These are phyloP conservation scores for Rhododendron williamsianum DNA, from an alignment of 148 eudicot genomes.

Conservation along the genomic window DNA sequence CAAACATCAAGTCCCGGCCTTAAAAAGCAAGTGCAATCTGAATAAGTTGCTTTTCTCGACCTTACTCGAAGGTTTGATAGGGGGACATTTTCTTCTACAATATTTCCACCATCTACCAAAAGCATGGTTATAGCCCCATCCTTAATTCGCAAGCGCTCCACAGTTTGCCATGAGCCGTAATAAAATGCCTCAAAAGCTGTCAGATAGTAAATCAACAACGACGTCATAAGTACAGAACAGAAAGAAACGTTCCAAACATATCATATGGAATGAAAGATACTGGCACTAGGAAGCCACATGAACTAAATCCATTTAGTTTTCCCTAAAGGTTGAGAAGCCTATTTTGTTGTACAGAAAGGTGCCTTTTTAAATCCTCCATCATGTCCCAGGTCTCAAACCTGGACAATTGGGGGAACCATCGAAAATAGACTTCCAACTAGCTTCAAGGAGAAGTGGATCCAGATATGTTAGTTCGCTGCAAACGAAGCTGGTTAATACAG, in stretches of 20 bases:
- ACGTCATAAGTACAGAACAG: neutral
- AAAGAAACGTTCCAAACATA: neutral
- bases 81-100: slow-evolving; percentile 52
- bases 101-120: slow-evolving; percentile 43
- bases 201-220: slow-evolving; percentile 9
- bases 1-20: slow-evolving; percentile 84
- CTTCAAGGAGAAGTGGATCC: neutral
- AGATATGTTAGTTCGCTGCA: neutral
- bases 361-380: neutral
- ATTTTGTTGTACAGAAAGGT: neutral
- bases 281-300: neutral
- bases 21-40: slow-evolving; percentile 74
- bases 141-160: slow-evolving; percentile 62
- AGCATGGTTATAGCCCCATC: slow-evolving; percentile 48
- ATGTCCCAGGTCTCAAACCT: neutral
- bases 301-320: neutral
- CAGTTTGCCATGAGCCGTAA: slow-evolving; percentile 55
- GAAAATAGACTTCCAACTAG: neutral
- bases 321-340: neutral
- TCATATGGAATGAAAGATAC: neutral
- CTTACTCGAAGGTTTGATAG: slow-evolving; percentile 58
- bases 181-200: slow-evolving; percentile 85
- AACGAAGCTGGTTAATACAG: neutral
- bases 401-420: neutral
- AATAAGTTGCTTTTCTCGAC: slow-evolving; percentile 62